These are phyloP conservation scores for Brettanomyces bruxellensis DNA, from an alignment of 805 yeast species.

Conservation along the genomic window DNA sequence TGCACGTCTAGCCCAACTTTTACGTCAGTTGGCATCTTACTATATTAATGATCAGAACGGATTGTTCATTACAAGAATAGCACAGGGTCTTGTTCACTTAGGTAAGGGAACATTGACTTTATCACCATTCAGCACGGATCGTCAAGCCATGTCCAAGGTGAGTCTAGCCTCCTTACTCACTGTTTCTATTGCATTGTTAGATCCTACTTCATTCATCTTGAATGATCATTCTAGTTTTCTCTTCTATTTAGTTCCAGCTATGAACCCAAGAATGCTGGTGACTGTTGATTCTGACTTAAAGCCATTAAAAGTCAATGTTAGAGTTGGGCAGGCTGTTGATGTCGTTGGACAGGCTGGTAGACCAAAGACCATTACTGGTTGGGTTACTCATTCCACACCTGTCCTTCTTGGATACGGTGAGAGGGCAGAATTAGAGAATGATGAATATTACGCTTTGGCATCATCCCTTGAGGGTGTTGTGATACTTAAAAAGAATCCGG, in stretches of 20 bases:
- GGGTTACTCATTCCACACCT: constrained; percentile 99
- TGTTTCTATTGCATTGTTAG: constrained; percentile 72
- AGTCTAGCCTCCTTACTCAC: constrained; percentile 86
- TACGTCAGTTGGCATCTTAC: constrained; percentile 90
- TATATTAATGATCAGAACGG: constrained; percentile 87
- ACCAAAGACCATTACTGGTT: constrained; percentile 97
- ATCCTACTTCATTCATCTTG: constrained; percentile 75
- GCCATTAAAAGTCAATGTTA: constrained; percentile 89
- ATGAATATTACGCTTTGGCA: constrained; percentile 79
- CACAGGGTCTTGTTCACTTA: constrained; percentile 89
- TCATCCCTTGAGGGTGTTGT: constrained; percentile 88
- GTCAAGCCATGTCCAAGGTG: constrained; percentile 78
- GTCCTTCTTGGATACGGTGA: constrained; percentile 90
- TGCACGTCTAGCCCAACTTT: constrained; percentile 92
- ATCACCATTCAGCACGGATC: constrained; percentile 83
- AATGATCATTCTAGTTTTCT: constrained; percentile 69
- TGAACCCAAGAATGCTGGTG: constrained; percentile 86
- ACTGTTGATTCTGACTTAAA: constrained; percentile 88
- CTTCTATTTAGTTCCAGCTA: constrained; percentile 78
- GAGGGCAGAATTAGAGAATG: constrained; percentile 93
- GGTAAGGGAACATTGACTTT: constrained; percentile 94
- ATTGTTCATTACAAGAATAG: constrained; percentile 83
- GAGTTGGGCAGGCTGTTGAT: constrained; percentile 99
- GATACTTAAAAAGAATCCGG: constrained; percentile 85
- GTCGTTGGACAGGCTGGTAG: constrained; percentile 99